Conservation (phyloP, 2,329 filamentous ascomycete genomes). For the Colletotrichum agaves region DNA sequence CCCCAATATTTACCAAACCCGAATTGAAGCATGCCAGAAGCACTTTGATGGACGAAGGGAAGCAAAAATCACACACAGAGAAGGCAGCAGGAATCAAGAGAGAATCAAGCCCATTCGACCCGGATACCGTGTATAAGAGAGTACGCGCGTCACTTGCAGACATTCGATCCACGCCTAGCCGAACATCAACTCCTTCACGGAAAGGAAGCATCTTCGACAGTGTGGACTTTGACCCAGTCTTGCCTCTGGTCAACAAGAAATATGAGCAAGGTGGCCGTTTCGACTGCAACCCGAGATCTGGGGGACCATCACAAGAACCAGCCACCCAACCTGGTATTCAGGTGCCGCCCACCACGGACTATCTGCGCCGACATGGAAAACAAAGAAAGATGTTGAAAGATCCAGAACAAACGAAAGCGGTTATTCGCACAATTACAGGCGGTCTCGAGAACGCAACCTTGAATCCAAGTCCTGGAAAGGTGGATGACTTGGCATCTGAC, state of each 20-base stretch:
- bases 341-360: constrained; percentile 58
- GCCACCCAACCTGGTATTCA: constrained; percentile 46
- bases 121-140: constrained; percentile 68
- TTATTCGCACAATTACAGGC: constrained; percentile 52
- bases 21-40: constrained; percentile 69
- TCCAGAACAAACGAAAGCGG: constrained; percentile 41
- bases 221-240: constrained; percentile 62
- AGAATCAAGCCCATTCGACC: constrained; percentile 66
- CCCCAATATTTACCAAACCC: constrained; percentile 64
- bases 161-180: constrained; percentile 38
- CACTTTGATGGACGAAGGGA: constrained; percentile 57
- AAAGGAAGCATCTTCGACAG: constrained; percentile 64
- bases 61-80: constrained; percentile 41
- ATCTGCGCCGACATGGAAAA: constrained; percentile 60
- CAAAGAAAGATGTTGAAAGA: constrained; percentile 49
- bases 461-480: constrained; percentile 51
- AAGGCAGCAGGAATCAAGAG: constrained; percentile 53
- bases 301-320: constrained; percentile 42
- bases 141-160: constrained; percentile 59
- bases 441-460: constrained; percentile 48
- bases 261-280: constrained; percentile 68
- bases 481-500: constrained; percentile 55
- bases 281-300: constrained; percentile 53
- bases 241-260: constrained; percentile 67
- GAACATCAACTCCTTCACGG: constrained; percentile 42